Percentiles rank a stretch among this genome's conserved stretches.
phyloP scores from a whole-genome alignment of 306 rosid species.

The Medicago arabica region DNA sequence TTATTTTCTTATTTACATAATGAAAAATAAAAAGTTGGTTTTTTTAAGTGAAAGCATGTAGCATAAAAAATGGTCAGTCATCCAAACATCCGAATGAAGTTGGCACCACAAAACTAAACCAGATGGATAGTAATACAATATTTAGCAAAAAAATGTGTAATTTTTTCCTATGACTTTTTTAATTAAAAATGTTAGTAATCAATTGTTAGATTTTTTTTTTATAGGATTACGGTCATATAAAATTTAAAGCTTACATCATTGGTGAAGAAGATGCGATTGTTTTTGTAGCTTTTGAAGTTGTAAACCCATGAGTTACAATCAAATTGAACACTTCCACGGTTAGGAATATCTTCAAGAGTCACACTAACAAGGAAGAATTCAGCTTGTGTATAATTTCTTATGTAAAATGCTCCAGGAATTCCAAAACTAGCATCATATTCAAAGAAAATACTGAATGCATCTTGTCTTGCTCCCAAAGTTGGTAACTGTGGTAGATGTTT shows the following conservation, averaged over 20 bases:
- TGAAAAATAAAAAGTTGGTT: too few species aligned
- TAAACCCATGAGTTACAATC: constrained; percentile 80
- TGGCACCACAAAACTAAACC: too few species aligned
- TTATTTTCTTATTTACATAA: constrained; percentile 18
- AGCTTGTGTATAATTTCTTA: constrained; percentile 31
- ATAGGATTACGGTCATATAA: too few species aligned
- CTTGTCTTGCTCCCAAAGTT: constrained; percentile 54
- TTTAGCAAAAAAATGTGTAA: too few species aligned
- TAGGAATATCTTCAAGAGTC: constrained; percentile 66
- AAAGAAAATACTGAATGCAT: constrained; percentile 55
- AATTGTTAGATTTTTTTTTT: too few species aligned
- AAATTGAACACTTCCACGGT: constrained; percentile 55
- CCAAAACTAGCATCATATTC: constrained; percentile 61
- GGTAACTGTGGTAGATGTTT: constrained; percentile 51
- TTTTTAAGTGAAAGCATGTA: too few species aligned
- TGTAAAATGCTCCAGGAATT: constrained; percentile 65
- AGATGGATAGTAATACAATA: too few species aligned
- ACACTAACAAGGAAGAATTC: constrained; percentile 67
- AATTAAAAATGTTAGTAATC: too few species aligned
- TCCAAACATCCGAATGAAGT: too few species aligned
- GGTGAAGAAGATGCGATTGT: constrained; percentile 65
- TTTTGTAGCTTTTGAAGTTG: constrained; percentile 48
- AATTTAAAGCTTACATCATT: constrained; percentile 53
- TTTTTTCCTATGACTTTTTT: too few species aligned
- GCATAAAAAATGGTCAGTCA: too few species aligned